A percentile compares a stretch with the other conserved stretches of the same genome.
phyloP scores from a whole-genome alignment of 2,329 filamentous ascomycete genomes.

The Alternaria triticimaculans region DNA sequence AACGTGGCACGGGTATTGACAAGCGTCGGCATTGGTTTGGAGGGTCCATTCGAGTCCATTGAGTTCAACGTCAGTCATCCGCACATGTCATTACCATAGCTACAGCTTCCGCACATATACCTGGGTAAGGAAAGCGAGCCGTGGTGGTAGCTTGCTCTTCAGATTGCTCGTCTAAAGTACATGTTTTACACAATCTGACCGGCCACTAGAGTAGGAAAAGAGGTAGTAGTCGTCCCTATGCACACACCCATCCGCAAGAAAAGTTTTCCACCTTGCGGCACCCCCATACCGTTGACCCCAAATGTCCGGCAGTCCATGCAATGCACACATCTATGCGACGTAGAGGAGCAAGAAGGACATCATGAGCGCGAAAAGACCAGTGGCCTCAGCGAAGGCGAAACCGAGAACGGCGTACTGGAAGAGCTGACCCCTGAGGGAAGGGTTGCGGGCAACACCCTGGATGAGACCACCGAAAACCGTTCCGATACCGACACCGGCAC shows the following conservation, averaged over 20 bases:
- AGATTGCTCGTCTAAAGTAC: conserved; percentile 53
- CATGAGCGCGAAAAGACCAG: conserved; percentile 68
- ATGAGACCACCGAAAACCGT: conserved; percentile 91
- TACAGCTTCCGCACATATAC: conserved; percentile 29
- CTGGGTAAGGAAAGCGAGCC: conserved; percentile 36
- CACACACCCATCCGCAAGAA: conserved; percentile 49
- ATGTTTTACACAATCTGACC: conserved; percentile 54
- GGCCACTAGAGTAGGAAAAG: conserved; percentile 49
- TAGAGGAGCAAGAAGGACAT: conserved; percentile 54
- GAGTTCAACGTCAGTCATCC: conserved; percentile 28
- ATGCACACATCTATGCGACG: conserved; percentile 50
- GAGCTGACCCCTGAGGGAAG: conserved; percentile 90
- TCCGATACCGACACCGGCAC: conserved; percentile 95
- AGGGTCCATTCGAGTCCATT: conserved; percentile 37
- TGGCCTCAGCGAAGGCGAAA: conserved; percentile 94
- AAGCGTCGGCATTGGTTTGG: conserved; percentile 26
- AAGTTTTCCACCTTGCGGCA: conserved; percentile 43
- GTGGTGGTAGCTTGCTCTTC: conserved; percentile 51
- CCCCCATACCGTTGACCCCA: conserved; percentile 44
- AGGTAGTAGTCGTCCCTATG: conserved; percentile 49
- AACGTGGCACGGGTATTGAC: conserved; percentile 17
- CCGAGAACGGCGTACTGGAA: conserved; percentile 96
- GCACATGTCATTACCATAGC: conserved; percentile 35
- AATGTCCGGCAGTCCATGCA: conserved; percentile 42
- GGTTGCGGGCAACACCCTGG: conserved; percentile 91